Evolutionary conservation across 1,284 basidiomycete genomes (phyloP), one percentile per base, ranked within the genome.

Genomic region (Pseudozyma tsukubaensis): DNA sequence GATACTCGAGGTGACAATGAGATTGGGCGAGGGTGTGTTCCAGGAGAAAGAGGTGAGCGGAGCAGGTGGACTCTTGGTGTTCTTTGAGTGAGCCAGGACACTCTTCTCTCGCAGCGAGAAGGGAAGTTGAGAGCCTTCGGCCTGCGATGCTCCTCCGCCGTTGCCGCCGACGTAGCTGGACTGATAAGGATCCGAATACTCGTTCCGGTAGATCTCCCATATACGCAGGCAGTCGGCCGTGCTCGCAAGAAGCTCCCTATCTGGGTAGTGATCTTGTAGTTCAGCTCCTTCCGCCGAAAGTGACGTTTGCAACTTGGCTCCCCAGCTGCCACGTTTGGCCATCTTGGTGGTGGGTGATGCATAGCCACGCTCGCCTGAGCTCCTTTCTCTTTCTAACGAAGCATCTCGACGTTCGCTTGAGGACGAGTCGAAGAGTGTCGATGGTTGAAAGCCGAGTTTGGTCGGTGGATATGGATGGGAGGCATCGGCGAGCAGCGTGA

Each of bases 1-100:
- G 61, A 85, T 97, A 9, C 94, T 97, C 14, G 82, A 82, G 14
- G 83, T 84, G 19, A 84, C 83, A 39, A 84, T 79, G n/a, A 84
- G 72, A 47, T 81, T 81, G 1, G 83, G 83, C 11, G 82, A 83
- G 9, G 83, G 82, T 32, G 76, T 74, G 59, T 84, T 84, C 83
- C 83, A 84, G 0, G 79, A 81, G 59, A 84, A 84, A 1, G 82
- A 83, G 3, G 83, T 84, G 12, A 84, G 66, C 8, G 83, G 83
- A 6, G 83, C 83, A 10, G 83, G 83, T 19, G 83, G 78, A 11
- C 76, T 77, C 24, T 68, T 76, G 16, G 80, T 74, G 54, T 72
- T 78, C 54, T 84, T 84, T 3, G 79, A 79, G 48, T 81, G 76
- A 6, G 81, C 83, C 4, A 83, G 54, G 7, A 80, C 81, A 53